Percentiles rank a stretch among this genome's conserved stretches.
Conservation (phyloP, 192 early-diverging fungal genomes). For the Obelidium mucronatum region DNA sequence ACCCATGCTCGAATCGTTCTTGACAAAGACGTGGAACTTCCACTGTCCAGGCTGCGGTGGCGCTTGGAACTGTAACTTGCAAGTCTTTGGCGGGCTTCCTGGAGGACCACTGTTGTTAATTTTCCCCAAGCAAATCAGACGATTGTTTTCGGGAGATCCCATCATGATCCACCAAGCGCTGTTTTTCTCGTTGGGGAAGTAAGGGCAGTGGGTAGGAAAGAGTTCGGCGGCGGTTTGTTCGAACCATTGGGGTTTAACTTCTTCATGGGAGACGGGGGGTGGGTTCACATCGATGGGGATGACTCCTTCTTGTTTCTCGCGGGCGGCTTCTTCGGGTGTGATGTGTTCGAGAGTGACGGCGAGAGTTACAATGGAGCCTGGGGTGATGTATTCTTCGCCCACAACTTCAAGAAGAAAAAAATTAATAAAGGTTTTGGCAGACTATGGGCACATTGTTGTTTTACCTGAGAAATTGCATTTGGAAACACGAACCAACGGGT, state of each 20-base stretch:
- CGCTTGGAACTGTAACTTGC: conserved; percentile 92
- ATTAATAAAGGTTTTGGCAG: no score
- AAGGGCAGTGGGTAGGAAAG: conserved; percentile 68
- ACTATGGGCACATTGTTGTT: no score
- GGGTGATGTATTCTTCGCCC: conserved; percentile 58
- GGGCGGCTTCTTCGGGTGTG: conserved; percentile 29
- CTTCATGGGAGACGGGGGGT: conserved; percentile 24
- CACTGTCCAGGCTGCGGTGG: conserved; percentile 85
- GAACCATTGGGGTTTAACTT: conserved; percentile 41
- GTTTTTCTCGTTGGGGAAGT: conserved; percentile 74
- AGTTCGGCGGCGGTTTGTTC: conserved; percentile 8
- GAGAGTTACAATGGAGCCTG: conserved; percentile 56
- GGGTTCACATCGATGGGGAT: conserved; percentile 10
- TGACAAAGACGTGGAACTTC: conserved; percentile 83
- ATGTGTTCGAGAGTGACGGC: conserved; percentile 46
- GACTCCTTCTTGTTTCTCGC: conserved; percentile 35
- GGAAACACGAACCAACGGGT: conserved; percentile 79
- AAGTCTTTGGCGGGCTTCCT: conserved; percentile 34
- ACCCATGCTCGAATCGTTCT: conserved; percentile 88
- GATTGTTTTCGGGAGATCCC: conserved; percentile 83
- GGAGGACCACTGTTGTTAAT: conserved; percentile 71
- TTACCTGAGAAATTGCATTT: conserved; percentile 84
- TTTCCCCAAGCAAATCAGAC: conserved; percentile 74
- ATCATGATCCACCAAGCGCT: conserved; percentile 94
- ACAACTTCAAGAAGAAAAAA: conserved; percentile 35